Base-by-base conservation (phyloP, 2,329 filamentous ascomycete genomes). In the Geosmithia putterillii region DNA sequence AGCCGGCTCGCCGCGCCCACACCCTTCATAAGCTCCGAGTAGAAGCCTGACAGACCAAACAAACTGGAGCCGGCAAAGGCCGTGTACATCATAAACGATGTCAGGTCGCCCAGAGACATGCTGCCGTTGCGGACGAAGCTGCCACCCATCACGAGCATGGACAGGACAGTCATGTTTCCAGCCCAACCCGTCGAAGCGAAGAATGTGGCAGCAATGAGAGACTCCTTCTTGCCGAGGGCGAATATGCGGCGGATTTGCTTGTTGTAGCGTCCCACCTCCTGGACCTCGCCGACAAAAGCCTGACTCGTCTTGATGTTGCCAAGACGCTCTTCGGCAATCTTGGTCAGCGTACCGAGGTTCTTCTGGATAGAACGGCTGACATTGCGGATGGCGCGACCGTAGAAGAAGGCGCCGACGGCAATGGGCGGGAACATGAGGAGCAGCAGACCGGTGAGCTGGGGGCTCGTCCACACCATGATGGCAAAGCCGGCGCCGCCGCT, bases 21-120 rank as follows among this genome's bases (percentile, higher is more conserved):
- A 37, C 94, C 94, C 63, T 98, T 98, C 92, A 98, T 98, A 48
- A 98, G 73, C 59, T 98, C 92, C 0, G 89, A 95, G 63, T 95
- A 98, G 65, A 98, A 98, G 45, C 86, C 87, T 4, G 88, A 95
- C 2, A 98, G 70, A 4, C 92, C 92, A 52, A 96, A 95, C 49
- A 98, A 76, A 62, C 86, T 94, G 41, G 86, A 92, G 3, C 79
- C 79, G 7, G 79, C 77, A 60, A 81, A 96, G 3, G 86, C 90
- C 3, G 89, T 94, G 62, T 96, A 98, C 90, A 98, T 96, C 67
- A 98, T 76, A 64, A 98, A 98, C 0, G 88, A 94, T 1, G 92
- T 94, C 38, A 98, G 66, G 51, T 98, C 90, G 52, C 92, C 92
- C 40, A 96, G 81, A 7, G 79, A 86, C 67, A 98, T 92, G 37